These are phyloP conservation scores for Clitopilus hobsonii DNA, from an alignment of 768 basidiomycete species.

Conservation along the genomic window DNA sequence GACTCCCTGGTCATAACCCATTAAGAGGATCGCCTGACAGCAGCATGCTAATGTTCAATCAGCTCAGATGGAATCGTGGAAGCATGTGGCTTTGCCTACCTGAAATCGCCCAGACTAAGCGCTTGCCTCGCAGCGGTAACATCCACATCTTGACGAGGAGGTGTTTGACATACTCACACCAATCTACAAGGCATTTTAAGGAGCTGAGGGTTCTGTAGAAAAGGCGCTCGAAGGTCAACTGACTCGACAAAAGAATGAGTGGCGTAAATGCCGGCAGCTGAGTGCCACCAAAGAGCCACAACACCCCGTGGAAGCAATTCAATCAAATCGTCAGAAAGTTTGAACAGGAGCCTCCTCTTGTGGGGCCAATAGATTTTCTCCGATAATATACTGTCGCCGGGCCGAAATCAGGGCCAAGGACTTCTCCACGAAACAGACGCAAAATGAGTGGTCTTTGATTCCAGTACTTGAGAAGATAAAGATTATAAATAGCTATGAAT, in stretches of 20 bases:
- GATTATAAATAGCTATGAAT: not conserved
- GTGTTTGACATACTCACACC: not conserved
- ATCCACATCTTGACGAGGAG: conserved; percentile 24
- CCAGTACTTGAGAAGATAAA: not conserved
- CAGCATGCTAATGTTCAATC: conserved; percentile 25
- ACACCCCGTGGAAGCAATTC: not conserved
- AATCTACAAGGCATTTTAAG: not conserved
- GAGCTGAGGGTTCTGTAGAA: not conserved
- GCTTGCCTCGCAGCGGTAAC: conserved; percentile 28
- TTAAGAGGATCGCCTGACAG: conserved; percentile 33
- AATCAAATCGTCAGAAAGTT: not conserved
- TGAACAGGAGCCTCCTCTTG: not conserved
- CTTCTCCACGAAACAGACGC: not conserved
- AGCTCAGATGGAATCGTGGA: not conserved
- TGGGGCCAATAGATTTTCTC: not conserved
- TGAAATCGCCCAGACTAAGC: conserved; percentile 34
- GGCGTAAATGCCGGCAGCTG: not conserved
- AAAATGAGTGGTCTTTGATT: not conserved
- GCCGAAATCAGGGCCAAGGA: not conserved
- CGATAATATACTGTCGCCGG: not conserved
- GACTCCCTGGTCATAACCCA: conserved; percentile 35
- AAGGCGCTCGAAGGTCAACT: conserved; percentile 3
- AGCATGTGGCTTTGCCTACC: conserved; percentile 15
- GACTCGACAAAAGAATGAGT: conserved; percentile 3
- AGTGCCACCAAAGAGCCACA: not conserved